These are phyloP conservation scores for Aspergillus pseudotamarii DNA, from an alignment of 2,329 filamentous ascomycete genomes.

Conservation along the genomic window DNA sequence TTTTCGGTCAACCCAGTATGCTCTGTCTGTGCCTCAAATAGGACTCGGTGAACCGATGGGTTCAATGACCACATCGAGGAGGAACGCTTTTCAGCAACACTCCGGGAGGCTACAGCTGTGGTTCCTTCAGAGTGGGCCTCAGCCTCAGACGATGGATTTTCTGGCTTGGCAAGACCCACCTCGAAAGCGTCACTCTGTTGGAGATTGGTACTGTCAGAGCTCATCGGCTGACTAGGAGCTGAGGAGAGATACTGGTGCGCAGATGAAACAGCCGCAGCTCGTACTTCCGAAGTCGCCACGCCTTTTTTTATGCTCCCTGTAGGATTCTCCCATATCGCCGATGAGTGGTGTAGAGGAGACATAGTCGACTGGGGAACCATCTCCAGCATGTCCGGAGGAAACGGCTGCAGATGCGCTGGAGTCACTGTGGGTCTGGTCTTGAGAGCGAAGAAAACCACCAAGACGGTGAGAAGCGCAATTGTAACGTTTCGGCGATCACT, in stretches of 20 bases:
- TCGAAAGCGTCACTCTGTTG: background rate
- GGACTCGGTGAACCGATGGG: background rate
- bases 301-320: background rate
- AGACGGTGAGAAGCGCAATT: slow-evolving; percentile 49
- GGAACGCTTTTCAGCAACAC: background rate
- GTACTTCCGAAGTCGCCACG: background rate
- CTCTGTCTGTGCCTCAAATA: background rate
- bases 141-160: background rate
- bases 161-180: background rate
- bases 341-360: slow-evolving; percentile 9
- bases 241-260: background rate
- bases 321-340: background rate
- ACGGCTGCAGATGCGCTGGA: slow-evolving; percentile 16
- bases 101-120: background rate
- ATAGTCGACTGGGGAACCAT: slow-evolving; percentile 5
- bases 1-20: background rate
- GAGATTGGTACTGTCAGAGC: no score
- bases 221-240: background rate
- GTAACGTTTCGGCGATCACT: slow-evolving; percentile 58
- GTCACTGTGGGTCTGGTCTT: slow-evolving; percentile 8
- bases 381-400: slow-evolving; percentile 19
- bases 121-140: background rate
- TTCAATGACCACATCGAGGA: background rate
- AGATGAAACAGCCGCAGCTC: background rate
- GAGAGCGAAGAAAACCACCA: slow-evolving; percentile 47